Conservation (phyloP, 257 asterid species). For the Gentiana macrophylla region DNA sequence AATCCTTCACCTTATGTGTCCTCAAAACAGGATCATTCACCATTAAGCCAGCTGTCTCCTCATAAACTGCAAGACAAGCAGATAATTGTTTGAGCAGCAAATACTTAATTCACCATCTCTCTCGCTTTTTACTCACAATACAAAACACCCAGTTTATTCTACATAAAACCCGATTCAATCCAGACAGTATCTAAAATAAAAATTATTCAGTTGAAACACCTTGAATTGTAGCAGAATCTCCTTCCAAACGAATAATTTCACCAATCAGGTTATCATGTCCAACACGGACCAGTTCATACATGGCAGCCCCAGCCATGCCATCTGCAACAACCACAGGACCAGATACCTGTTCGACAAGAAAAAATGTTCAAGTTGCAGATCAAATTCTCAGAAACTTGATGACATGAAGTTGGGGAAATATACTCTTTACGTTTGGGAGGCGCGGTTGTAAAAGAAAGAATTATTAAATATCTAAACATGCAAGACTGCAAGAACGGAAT, state of each 20-base stretch:
- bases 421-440: background rate
- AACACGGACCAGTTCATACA: constrained; percentile 97
- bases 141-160: no score
- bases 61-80: constrained; percentile 58
- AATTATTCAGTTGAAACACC: constrained; percentile 27
- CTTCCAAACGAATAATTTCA: constrained; percentile 94
- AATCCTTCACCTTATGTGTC: constrained; percentile 65
- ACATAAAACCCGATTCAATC: no score
- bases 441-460: no score
- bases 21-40: constrained; percentile 98
- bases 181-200: no score
- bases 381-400: no score
- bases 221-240: constrained; percentile 99
- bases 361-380: background rate
- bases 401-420: no score
- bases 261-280: constrained; percentile 97
- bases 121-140: no score
- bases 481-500: no score
- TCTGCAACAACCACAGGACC: constrained; percentile 99
- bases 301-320: constrained; percentile 99
- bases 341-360: constrained; percentile 46
- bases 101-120: no score
- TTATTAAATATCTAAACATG: no score
- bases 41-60: constrained; percentile 93
- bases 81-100: background rate